Base-by-base conservation (phyloP, 1,139 yeast species). In the Keqinozyma sinolaborantium region DNA sequence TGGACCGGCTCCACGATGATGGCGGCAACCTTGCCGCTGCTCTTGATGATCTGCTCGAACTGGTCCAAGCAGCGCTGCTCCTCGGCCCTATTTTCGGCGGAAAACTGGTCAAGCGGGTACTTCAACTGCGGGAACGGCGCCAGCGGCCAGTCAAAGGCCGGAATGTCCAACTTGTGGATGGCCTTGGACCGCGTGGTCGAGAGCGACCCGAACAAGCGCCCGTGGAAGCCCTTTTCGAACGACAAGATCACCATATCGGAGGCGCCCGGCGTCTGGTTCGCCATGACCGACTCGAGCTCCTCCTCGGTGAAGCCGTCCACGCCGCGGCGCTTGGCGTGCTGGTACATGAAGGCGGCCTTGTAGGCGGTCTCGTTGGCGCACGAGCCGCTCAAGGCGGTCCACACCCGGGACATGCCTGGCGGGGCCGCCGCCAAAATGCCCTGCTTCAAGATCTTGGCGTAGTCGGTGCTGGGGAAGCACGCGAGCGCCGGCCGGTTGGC, bases 1-100 rank as follows among this genome's bases (percentile, higher is more conserved):
- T 83, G 94, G 42, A 84, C 78, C 40, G 94, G 94, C 64, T 83
- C 94, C 35, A 82, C 73, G 45, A 83, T 73, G 27, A 81, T 68
- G 37, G 85, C 92, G 16, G 92, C 92, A 48, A 83, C 79, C 34
- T 56, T 53, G 23, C 63, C 60, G 38, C 72, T 65, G 56, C 71
- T 65, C 20, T 60, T 53, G 50, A 81, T 64, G 36, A 77, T 57
- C 4, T 61, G 53, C 50, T 81, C 87, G 34, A 81, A 75, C 34
- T 61, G 69, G 21, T 58, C 63, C 47, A 82, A 64, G 48, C 87
- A 80, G 31, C 75, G 62, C 30, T 66, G 73, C 52, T 82, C 90
- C 54, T 81, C 87, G 14, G 58, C 58, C 30, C 60, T 64, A 57
- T 82, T 82, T 42, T 63, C 77, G 24, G 61, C 64, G 28, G 51